Conservation (phyloP, 306 rosid species). For the Vigna hirtella region DNA sequence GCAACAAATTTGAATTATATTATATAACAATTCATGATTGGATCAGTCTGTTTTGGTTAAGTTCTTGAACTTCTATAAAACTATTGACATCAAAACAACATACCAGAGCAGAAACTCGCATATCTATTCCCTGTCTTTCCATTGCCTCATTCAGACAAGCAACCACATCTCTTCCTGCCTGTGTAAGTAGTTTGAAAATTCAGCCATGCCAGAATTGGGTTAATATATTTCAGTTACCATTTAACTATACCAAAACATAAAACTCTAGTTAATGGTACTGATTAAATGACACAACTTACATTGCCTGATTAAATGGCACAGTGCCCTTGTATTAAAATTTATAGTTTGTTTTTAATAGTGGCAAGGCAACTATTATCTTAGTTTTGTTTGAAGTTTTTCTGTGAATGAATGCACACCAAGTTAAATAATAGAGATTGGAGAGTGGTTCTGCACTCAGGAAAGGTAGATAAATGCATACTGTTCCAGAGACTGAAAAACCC, state of each 20-base stretch:
- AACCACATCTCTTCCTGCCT: constrained; percentile 96
- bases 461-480: constrained; percentile 55
- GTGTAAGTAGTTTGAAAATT: constrained; percentile 45
- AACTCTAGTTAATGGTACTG: constrained; percentile 7
- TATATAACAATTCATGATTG: background rate
- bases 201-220: constrained; percentile 28
- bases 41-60: background rate
- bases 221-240: constrained; percentile 20
- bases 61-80: background rate
- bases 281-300: constrained; percentile 10
- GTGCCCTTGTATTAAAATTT: background rate
- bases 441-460: background rate
- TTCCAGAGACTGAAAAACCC: constrained; percentile 91
- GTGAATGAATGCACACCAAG: background rate
- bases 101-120: constrained; percentile 95
- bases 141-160: constrained; percentile 90
- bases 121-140: constrained; percentile 79
- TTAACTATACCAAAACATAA: constrained; percentile 34
- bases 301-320: background rate
- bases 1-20: background rate
- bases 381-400: background rate
- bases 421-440: background rate
- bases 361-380: background rate
- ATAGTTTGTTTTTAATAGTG: background rate
- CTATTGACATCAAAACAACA: constrained; percentile 27